These are phyloP conservation scores for Pseudogymnoascus sp. DNA, from an alignment of 2,329 filamentous ascomycete genomes.

Conservation along the genomic window DNA sequence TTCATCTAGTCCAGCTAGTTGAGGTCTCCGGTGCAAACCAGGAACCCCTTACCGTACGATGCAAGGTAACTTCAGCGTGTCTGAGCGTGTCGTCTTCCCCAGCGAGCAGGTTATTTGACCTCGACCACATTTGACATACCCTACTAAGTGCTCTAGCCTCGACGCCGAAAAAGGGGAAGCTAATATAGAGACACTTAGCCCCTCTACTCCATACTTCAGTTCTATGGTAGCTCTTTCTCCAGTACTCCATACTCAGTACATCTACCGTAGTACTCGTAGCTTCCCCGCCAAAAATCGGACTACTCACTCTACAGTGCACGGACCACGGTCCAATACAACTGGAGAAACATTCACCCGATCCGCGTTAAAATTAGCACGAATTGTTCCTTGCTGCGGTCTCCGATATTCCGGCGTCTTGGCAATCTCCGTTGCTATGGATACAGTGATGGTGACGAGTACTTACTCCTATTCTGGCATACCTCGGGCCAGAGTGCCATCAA, in stretches of 20 bases:
- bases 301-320: too few species aligned
- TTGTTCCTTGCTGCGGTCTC: neutral
- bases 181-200: neutral
- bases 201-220: neutral
- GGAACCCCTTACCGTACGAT: neutral
- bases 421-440: neutral
- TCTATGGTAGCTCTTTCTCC: neutral
- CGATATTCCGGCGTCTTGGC: neutral
- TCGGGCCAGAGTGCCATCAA: conserved; percentile 5
- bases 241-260: too few species aligned
- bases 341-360: neutral
- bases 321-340: neutral
- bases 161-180: neutral
- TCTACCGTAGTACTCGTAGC: too few species aligned
- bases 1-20: neutral
- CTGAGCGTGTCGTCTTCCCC: neutral
- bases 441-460: conserved; percentile 3
- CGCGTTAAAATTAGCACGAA: neutral
- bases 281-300: neutral
- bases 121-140: neutral
- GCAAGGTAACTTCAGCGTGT: neutral
- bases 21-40: neutral
- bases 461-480: neutral
- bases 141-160: neutral
- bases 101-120: neutral